phyloP scores from a whole-genome alignment of 768 basidiomycete genomes.

The Termitomyces sp. region DNA sequence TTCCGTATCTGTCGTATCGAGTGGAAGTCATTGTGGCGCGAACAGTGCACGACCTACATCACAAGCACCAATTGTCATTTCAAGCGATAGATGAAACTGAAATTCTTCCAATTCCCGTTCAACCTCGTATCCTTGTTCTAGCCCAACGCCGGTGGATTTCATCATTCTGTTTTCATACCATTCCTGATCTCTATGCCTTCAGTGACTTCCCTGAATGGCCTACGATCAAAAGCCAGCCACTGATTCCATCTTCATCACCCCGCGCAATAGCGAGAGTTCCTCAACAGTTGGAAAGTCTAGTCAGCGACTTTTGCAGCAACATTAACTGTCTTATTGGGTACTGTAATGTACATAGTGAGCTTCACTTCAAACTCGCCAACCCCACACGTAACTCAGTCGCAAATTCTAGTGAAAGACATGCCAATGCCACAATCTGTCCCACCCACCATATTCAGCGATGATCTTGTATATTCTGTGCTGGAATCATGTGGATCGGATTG shows the following conservation, averaged over 20 bases:
- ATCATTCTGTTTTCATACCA: neutral
- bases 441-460: slow-evolving; percentile 19
- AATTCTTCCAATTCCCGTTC: slow-evolving; percentile 37
- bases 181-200: neutral
- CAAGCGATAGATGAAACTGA: slow-evolving; percentile 43
- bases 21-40: slow-evolving; percentile 50
- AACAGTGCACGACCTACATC: slow-evolving; percentile 37
- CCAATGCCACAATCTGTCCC: slow-evolving; percentile 21
- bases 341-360: slow-evolving; percentile 46
- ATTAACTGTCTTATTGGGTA: slow-evolving; percentile 45
- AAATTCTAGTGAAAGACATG: slow-evolving; percentile 21
- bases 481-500: slow-evolving; percentile 29
- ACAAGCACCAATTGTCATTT: slow-evolving; percentile 30
- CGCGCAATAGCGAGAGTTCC: slow-evolving; percentile 10
- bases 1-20: slow-evolving; percentile 13
- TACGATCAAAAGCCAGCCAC: neutral
- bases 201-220: slow-evolving; percentile 31
- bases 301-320: slow-evolving; percentile 46
- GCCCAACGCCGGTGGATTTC: slow-evolving; percentile 14
- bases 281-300: slow-evolving; percentile 26
- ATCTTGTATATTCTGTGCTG: slow-evolving; percentile 11
- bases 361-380: neutral
- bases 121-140: slow-evolving; percentile 23
- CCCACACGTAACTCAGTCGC: neutral
- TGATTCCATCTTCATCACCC: slow-evolving; percentile 3